Evolutionary conservation across 148 eudicot genomes (phyloP).

Genomic region (Nepenthes mirabilis): DNA sequence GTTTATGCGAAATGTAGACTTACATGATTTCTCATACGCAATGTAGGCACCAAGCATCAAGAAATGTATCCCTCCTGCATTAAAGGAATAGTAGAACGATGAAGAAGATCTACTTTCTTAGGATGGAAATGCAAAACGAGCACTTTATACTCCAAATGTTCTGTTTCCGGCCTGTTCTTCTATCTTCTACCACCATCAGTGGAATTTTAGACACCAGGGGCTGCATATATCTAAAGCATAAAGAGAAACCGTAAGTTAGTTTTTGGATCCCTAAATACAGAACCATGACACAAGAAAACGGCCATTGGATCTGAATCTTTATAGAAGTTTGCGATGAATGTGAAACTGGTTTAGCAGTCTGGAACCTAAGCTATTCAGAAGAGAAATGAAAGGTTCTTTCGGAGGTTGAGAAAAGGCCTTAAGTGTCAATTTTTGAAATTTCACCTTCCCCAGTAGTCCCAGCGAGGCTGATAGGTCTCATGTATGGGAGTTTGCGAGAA

Average conservation of each 20-base stretch:
- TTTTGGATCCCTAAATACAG: too few species aligned
- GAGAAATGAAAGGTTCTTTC: too few species aligned
- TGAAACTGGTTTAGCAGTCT: too few species aligned
- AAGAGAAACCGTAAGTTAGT: too few species aligned
- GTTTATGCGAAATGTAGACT: not conserved
- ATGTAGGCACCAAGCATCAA: slow-evolving; percentile 83
- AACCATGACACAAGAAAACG: not conserved
- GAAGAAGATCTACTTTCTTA: slow-evolving; percentile 76
- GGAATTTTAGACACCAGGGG: slow-evolving; percentile 67
- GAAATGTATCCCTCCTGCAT: slow-evolving; percentile 95
- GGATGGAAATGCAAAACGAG: slow-evolving; percentile 93
- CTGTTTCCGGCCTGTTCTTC: slow-evolving; percentile 54
- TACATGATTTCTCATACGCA: slow-evolving; percentile 75
- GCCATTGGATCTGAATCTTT: not conserved
- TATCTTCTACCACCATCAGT: slow-evolving; percentile 85
- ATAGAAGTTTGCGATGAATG: too few species aligned
- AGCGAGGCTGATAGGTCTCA: slow-evolving; percentile 94
- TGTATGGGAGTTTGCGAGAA: slow-evolving; percentile 81
- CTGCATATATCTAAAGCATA: slow-evolving; percentile 66
- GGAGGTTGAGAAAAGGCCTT: too few species aligned
- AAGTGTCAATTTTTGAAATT: too few species aligned
- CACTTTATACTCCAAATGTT: slow-evolving; percentile 75
- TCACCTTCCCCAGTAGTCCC: slow-evolving; percentile 99
- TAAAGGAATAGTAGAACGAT: slow-evolving; percentile 83
- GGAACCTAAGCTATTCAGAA: too few species aligned